Base-by-base conservation (phyloP, 2,329 filamentous ascomycete species). In the Ophiostoma sp. region DNA sequence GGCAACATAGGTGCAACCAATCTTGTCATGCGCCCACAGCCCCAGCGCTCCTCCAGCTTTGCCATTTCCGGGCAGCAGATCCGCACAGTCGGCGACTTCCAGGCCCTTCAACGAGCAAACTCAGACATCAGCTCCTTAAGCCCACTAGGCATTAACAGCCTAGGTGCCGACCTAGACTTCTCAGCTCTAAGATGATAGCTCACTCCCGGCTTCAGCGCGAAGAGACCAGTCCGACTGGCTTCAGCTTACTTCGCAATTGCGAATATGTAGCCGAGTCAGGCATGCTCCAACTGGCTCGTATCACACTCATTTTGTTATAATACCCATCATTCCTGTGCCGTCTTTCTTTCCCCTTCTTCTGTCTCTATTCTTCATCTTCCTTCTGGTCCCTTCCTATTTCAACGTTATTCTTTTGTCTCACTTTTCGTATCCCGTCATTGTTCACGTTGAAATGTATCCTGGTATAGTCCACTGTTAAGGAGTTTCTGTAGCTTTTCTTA, bases 61-160 rank as follows among this genome's bases (percentile, higher is more conserved):
- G 76, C 77, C 47, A 76, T 81, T 66, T 72, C 76, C 18, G 73
- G 75, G 4, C 78, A 77, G 38, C 78, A 78, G 18, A 75, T 82
- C 68, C 77, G 79, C 64, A 81, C 81, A 1, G 79, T 83, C 0
- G 80, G 78, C 3, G 82, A 84, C 65, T 85, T 84, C 66, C 82
- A 84, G 40, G 78, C 79, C 1, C 72, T 85, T 2, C 82, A 83
- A 68, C 76, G 82, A 52, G 77, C 78, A 11, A 80, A 78, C 66
- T 76, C 79, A 0, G 81, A 82, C 58, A 76, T 76, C 38, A 76
- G 75, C 12, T 64, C 76, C 1, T 76, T 80, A 72, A 75, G 73
- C 52, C 68, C 76, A 0, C 69, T 80, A 9, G 75, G 75, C 5
- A 75, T 81, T 67, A 76, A 74, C 60, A 74, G 75, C 14, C 74